A percentile compares a stretch with the other conserved stretches of the same genome.
phyloP scores from a whole-genome alignment of 257 asterid species.

The Parsonsia alboflavescens region DNA sequence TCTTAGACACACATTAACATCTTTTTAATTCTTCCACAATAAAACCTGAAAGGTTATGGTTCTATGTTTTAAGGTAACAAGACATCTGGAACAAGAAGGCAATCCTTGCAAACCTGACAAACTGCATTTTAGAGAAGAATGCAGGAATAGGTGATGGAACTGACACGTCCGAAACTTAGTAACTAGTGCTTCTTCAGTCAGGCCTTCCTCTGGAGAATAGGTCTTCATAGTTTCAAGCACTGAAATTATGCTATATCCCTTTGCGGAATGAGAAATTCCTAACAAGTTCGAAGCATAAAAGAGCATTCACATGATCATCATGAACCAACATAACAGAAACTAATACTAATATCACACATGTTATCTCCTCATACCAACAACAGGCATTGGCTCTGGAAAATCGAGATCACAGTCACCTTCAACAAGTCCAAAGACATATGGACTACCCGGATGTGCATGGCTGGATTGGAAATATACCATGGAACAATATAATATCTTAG shows the following conservation, averaged over 20 bases:
- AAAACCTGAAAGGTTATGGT: neutral
- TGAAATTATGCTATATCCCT: slow-evolving; percentile 79
- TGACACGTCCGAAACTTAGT: slow-evolving; percentile 87
- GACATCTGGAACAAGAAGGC: slow-evolving; percentile 5
- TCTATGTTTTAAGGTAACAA: neutral
- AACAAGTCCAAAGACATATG: slow-evolving; percentile 94
- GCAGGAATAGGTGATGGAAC: slow-evolving; percentile 80
- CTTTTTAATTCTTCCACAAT: neutral
- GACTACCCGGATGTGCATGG: slow-evolving; percentile 99
- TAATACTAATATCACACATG: neutral
- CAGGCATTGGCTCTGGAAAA: slow-evolving; percentile 98
- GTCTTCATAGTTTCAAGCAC: slow-evolving; percentile 95
- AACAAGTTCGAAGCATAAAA: slow-evolving; percentile 16
- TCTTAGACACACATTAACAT: neutral
- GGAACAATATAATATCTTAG: neutral
- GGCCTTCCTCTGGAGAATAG: slow-evolving; percentile 81
- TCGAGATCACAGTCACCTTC: slow-evolving; percentile 87
- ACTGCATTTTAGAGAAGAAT: slow-evolving; percentile 70
- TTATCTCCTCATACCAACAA: slow-evolving; percentile 54
- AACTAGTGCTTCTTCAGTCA: slow-evolving; percentile 93
- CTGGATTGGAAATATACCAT: slow-evolving; percentile 34
- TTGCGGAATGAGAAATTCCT: slow-evolving; percentile 94
- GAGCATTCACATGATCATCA: slow-evolving; percentile 1
- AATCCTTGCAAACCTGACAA: slow-evolving; percentile 57
- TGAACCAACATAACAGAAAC: neutral